These are phyloP conservation scores for Heliosperma pusillum DNA, from an alignment of 148 eudicot species.

Conservation along the genomic window DNA sequence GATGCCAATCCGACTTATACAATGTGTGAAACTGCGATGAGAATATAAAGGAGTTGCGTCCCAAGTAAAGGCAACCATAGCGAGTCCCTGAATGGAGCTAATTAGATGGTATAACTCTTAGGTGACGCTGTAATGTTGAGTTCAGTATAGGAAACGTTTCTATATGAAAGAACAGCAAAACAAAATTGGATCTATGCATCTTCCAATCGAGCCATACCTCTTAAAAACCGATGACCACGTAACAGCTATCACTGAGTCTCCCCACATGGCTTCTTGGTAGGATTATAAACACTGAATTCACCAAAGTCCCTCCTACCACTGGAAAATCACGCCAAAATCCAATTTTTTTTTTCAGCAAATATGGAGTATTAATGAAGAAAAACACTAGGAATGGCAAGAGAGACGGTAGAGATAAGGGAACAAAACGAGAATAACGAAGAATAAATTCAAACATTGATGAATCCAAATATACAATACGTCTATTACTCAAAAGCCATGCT, in stretches of 20 bases:
- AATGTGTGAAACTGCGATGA: too few relatives aligned
- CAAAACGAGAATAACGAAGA: not conserved
- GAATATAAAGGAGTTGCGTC: too few relatives aligned
- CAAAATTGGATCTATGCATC: not conserved
- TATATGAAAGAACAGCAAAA: too few relatives aligned
- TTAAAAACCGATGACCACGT: not conserved
- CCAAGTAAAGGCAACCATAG: too few relatives aligned
- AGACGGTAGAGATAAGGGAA: not conserved
- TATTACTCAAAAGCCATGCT: too few relatives aligned
- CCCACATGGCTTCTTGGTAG: conserved; percentile 38
- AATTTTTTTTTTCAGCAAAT: not conserved
- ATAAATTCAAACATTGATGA: not conserved
- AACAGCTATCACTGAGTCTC: conserved; percentile 10
- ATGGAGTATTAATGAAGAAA: not conserved
- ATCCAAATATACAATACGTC: not conserved
- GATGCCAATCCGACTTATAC: too few relatives aligned
- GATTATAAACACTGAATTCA: conserved; percentile 81
- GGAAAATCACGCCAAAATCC: conserved; percentile 34
- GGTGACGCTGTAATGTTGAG: too few relatives aligned
- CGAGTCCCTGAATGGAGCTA: too few relatives aligned
- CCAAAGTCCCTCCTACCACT: conserved; percentile 96
- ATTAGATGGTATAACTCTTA: too few relatives aligned
- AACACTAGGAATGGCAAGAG: not conserved
- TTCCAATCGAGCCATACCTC: not conserved
- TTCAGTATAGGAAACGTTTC: too few relatives aligned